Base-by-base conservation (phyloP, 257 asterid species). In the Schizonepeta tenuifolia region DNA sequence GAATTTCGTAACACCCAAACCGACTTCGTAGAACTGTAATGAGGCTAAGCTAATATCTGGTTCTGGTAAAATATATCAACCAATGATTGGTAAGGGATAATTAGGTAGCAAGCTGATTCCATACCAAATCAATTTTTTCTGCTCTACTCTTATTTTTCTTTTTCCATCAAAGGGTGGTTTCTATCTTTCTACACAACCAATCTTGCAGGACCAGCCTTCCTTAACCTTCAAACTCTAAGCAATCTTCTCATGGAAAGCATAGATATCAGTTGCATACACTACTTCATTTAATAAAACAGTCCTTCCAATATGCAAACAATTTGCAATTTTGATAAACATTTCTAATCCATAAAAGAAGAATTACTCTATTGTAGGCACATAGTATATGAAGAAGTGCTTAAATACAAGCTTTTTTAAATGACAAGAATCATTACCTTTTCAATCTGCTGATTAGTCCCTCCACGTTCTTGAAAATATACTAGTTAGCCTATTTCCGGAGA, bases 401-500 rank as follows among this genome's bases (percentile, higher is more conserved):
- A 44, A 68, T 22, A 31, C 58, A 61, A 31, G 22, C 43, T 38
- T 17, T 53, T 50, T 4, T 55, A 36, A 47, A 75, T 47, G 58
- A 58, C 8, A 22, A 15, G 46, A 46, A 56, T 14, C 13, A 61
- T 77, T 84, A 88, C 95, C 98, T 41, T 85, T 77, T 73, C 54
- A 67, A 62, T 57, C 72, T 18, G 17, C 71, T 79, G 80, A 79
- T 78, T 82, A 87, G 70, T 80, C 92, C 82, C 90, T 86, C 97
- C 96, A 90, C 43, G 91, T 72, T 84, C 87, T 81, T 54, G 87
- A 70, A 80, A 92, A 86, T 78, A 95, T 86, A 79, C 82, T 89
- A 63, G 83, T 85, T 65, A 95, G 91, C 81, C 92, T 86, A 80
- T 88, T 95, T 47, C 89, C 90, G 0, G 99, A 92, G 78, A 95